These are phyloP conservation scores for Sclerotinia sclerotiorum DNA, from an alignment of 2,329 filamentous ascomycete genomes.

Conservation along the genomic window DNA sequence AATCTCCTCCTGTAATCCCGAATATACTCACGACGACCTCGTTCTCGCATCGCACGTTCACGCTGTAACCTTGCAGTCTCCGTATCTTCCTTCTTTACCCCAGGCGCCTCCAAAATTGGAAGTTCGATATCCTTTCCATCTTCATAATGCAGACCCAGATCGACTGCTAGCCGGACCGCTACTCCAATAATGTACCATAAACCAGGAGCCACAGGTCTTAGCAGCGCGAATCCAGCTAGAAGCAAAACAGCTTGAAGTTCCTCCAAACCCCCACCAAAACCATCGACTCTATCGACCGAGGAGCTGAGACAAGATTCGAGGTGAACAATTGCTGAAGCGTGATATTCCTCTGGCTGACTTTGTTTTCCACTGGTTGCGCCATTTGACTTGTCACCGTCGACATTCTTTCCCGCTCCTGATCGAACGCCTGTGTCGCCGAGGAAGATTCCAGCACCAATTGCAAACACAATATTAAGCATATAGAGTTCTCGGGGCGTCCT, in stretches of 20 bases:
- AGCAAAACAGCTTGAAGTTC: conserved; percentile 91
- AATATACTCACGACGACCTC: conserved; percentile 75
- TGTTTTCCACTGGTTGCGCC: conserved; percentile 45
- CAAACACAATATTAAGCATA: conserved; percentile 94
- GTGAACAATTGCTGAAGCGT: conserved; percentile 90
- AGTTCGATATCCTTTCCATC: conserved; percentile 68
- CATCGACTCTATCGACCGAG: conserved; percentile 53
- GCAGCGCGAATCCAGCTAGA: conserved; percentile 84
- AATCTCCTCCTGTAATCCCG: conserved; percentile 82
- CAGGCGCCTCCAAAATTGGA: conserved; percentile 53
- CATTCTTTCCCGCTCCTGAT: conserved; percentile 32
- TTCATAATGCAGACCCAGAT: conserved; percentile 89
- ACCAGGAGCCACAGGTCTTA: conserved; percentile 88
- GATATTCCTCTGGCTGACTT: conserved; percentile 88
- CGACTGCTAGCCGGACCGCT: conserved; percentile 83
- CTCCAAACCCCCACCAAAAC: conserved; percentile 84
- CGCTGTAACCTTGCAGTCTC: conserved; percentile 40
- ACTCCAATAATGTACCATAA: conserved; percentile 98
- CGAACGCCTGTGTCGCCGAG: conserved; percentile 61
- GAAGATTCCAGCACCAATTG: conserved; percentile 91
- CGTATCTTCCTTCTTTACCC: conserved; percentile 40
- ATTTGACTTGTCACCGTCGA: conserved; percentile 36
- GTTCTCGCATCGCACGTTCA: conserved; percentile 47
- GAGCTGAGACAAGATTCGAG: conserved; percentile 77
- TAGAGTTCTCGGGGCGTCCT: conserved; percentile 82